Evolutionary conservation across 139 green algal genomes (phyloP).

Genomic region (Coccomyxa sp.): DNA sequence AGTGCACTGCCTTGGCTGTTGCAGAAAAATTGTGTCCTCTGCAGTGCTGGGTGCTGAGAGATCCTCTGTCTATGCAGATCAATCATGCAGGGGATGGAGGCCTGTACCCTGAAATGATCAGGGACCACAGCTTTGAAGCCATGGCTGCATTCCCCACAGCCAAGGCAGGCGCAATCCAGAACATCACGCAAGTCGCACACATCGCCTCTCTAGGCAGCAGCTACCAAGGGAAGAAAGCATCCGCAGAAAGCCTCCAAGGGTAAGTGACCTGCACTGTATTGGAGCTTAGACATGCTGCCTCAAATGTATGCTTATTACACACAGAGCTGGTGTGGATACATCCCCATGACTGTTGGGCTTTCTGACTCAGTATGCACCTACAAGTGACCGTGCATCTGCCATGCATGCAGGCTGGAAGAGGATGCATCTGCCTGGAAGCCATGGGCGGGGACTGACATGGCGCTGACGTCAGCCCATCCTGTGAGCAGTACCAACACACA

Average conservation of each 20-base stretch:
- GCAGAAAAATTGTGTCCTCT: neutral
- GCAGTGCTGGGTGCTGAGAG: too few relatives aligned
- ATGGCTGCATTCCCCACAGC: too few relatives aligned
- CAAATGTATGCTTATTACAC: too few relatives aligned
- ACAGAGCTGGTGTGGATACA: neutral
- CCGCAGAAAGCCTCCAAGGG: neutral
- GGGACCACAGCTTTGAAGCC: slow-evolving; percentile 44
- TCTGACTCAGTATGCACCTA: neutral
- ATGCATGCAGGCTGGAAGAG: neutral
- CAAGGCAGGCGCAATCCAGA: too few relatives aligned
- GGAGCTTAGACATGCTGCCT: neutral
- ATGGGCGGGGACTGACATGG: neutral
- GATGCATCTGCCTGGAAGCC: neutral
- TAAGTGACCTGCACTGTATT: neutral
- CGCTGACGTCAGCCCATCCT: too few relatives aligned
- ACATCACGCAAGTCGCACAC: too few relatives aligned
- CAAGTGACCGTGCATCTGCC: neutral
- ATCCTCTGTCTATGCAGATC: slow-evolving; percentile 24
- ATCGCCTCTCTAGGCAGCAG: neutral
- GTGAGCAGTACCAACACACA: neutral
- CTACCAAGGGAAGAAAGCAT: neutral
- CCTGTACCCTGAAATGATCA: slow-evolving; percentile 50
- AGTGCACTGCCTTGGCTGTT: neutral
- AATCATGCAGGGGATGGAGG: slow-evolving; percentile 50
- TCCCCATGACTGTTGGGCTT: neutral